Evolutionary conservation across 2,329 filamentous ascomycete species (phyloP).

Genomic region (Ophiostoma sp.): DNA sequence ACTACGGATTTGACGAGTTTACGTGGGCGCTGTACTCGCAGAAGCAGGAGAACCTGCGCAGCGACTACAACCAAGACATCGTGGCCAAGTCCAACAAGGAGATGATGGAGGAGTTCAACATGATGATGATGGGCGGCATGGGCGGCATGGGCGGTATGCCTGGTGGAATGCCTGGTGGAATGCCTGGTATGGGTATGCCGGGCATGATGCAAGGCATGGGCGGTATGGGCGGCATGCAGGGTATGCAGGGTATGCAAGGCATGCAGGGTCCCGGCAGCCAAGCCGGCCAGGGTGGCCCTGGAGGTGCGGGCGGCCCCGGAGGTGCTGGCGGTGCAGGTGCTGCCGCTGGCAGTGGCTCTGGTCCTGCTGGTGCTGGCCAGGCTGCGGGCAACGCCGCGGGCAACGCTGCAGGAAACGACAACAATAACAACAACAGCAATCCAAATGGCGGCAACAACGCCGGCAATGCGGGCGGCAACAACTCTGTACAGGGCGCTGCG

Average conservation of each 20-base stretch:
- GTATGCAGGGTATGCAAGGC: slow-evolving; percentile 47
- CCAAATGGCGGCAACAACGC: background rate
- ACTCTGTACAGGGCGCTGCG: background rate
- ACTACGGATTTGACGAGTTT: slow-evolving; percentile 98
- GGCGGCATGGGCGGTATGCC: slow-evolving; percentile 30
- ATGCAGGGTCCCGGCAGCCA: background rate
- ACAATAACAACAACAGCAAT: background rate
- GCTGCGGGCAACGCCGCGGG: background rate
- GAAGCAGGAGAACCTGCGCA: slow-evolving; percentile 75
- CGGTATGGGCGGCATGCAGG: slow-evolving; percentile 22
- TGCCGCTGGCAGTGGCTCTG: no score
- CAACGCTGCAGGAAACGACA: background rate
- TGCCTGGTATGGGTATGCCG: slow-evolving; percentile 37
- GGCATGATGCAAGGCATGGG: slow-evolving; percentile 27
- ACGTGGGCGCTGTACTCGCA: slow-evolving; percentile 93
- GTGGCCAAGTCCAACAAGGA: slow-evolving; percentile 67
- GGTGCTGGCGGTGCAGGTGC: background rate
- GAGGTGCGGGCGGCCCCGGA: background rate
- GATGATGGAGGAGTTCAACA: slow-evolving; percentile 65
- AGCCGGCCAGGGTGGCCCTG: background rate
- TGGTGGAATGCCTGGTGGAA: slow-evolving; percentile 23
- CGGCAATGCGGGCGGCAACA: background rate
- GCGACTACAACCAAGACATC: slow-evolving; percentile 65
- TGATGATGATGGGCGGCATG: slow-evolving; percentile 59
- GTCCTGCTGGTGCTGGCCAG: background rate